A percentile compares a stretch with the other conserved stretches of the same genome.
Conservation (phyloP, 768 basidiomycete genomes). For the Lactarius pseudohatsudake region DNA sequence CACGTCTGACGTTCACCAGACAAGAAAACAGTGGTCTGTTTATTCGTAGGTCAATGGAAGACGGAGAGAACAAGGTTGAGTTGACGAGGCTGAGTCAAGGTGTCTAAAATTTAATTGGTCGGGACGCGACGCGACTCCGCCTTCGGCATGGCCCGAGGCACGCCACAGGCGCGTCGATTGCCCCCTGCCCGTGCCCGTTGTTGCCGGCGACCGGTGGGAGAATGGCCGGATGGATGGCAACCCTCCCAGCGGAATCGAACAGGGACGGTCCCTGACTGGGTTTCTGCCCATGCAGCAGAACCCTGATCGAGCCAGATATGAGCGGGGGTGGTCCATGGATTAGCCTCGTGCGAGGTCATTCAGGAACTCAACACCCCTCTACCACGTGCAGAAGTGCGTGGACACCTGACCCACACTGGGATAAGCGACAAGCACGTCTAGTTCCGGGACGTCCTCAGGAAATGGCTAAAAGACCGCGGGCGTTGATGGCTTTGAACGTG, state of each 20-base stretch:
- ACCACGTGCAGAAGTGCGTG: conserved; percentile 16
- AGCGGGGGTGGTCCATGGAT: conserved; percentile 12
- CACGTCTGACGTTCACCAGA: conserved; percentile 4
- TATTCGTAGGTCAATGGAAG: conserved; percentile 17
- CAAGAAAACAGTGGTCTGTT: conserved; percentile 19
- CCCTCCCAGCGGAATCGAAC: background rate
- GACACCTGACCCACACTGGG: conserved; percentile 21
- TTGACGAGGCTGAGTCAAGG: conserved; percentile 1
- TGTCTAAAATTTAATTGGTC: background rate
- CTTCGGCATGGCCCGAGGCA: conserved; percentile 11
- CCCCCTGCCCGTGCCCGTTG: background rate
- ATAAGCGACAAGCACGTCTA: conserved; percentile 2
- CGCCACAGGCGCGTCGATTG: conserved; percentile 25
- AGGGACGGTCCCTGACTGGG: background rate
- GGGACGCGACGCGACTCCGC: conserved; percentile 8
- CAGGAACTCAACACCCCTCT: conserved; percentile 17
- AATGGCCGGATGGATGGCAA: conserved; percentile 1
- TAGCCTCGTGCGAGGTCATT: conserved; percentile 19
- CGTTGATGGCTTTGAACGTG: conserved; percentile 16
- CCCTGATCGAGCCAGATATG: conserved; percentile 13
- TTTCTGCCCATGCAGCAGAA: too few relatives aligned
- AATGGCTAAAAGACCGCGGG: conserved; percentile 17
- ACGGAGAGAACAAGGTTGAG: background rate
- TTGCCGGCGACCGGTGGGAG: background rate
- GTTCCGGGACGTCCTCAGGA: background rate